Conservation (phyloP, 495 filamentous ascomycete genomes). For the Penicillium manginii region DNA sequence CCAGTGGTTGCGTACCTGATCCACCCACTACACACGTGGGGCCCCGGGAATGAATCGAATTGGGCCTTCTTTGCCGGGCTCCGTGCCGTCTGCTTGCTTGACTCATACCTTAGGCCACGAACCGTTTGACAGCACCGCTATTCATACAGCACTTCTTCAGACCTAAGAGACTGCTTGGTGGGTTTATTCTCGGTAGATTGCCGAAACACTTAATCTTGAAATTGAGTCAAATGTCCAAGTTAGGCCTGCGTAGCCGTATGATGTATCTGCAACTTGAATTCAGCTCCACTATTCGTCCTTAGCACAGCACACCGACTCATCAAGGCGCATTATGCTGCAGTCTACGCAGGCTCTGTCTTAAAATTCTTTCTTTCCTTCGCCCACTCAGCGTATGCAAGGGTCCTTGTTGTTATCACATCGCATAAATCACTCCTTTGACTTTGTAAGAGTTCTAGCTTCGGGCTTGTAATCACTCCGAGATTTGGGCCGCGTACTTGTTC, state of each 20-base stretch:
- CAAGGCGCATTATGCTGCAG: conserved; percentile 8
- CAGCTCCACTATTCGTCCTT: conserved; percentile 11
- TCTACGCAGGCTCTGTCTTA: conserved; percentile 5
- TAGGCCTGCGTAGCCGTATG: background rate
- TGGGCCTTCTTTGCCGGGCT: conserved; percentile 4
- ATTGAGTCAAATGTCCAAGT: conserved; percentile 1
- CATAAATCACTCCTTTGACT: background rate
- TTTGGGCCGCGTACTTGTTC: conserved; percentile 6
- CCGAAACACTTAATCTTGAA: conserved; percentile 19
- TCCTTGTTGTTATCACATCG: conserved; percentile 9
- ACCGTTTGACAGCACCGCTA: background rate
- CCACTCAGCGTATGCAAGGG: background rate
- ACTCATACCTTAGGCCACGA: conserved; percentile 15
- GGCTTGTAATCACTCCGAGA: conserved; percentile 15
- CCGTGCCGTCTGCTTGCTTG: conserved; percentile 14
- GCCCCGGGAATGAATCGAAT: conserved; percentile 2
- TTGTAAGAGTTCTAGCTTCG: background rate
- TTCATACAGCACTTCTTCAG: background rate
- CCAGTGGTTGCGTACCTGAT: conserved; percentile 10
- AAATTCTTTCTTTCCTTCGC: background rate
- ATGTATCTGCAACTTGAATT: background rate
- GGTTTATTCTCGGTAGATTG: background rate
- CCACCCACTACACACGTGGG: conserved; percentile 21
- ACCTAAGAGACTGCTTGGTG: background rate
- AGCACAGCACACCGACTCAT: background rate